Conservation (phyloP, 2,329 filamentous ascomycete species). For the Clonostachys rosea region DNA sequence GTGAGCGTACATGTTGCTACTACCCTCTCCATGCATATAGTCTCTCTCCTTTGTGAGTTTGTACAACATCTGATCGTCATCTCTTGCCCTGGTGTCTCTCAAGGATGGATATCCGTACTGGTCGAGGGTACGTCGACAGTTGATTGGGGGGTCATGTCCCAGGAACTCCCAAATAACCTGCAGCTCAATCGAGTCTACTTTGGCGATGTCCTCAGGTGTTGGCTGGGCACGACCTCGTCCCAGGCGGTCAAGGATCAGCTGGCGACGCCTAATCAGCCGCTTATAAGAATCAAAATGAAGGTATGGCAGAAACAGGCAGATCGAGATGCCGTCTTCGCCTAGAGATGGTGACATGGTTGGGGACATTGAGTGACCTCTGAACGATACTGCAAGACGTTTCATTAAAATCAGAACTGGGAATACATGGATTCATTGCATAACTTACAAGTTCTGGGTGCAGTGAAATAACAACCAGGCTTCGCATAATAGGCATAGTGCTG, state of each 20-base stretch:
- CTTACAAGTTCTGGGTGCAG: slow-evolving; percentile 28
- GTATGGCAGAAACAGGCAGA: slow-evolving; percentile 52
- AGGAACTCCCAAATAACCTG: slow-evolving; percentile 61
- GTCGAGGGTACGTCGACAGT: slow-evolving; percentile 57
- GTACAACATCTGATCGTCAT: slow-evolving; percentile 65
- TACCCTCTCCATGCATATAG: slow-evolving; percentile 10
- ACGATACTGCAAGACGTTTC: slow-evolving; percentile 18
- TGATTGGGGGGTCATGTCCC: slow-evolving; percentile 55
- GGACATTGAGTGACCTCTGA: slow-evolving; percentile 20
- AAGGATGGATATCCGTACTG: slow-evolving; percentile 61
- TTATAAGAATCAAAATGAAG: slow-evolving; percentile 62
- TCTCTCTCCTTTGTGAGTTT: slow-evolving; percentile 52
- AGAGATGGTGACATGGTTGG: slow-evolving; percentile 19
- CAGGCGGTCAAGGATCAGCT: slow-evolving; percentile 46
- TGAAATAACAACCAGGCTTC: slow-evolving; percentile 41
- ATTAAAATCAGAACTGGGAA: background rate
- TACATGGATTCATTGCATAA: background rate
- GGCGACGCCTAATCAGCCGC: slow-evolving; percentile 49
- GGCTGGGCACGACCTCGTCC: slow-evolving; percentile 50
- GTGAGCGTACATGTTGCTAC: slow-evolving; percentile 15
- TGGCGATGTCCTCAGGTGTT: slow-evolving; percentile 47
- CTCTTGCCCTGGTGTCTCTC: slow-evolving; percentile 53
- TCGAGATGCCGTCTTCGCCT: slow-evolving; percentile 22
- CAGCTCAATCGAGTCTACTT: slow-evolving; percentile 49
- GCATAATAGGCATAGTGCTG: slow-evolving; percentile 45